Evolutionary conservation across 2,329 filamentous ascomycete genomes (phyloP), one percentile per base, ranked within the genome.

Genomic region (Trichoderma sp.): DNA sequence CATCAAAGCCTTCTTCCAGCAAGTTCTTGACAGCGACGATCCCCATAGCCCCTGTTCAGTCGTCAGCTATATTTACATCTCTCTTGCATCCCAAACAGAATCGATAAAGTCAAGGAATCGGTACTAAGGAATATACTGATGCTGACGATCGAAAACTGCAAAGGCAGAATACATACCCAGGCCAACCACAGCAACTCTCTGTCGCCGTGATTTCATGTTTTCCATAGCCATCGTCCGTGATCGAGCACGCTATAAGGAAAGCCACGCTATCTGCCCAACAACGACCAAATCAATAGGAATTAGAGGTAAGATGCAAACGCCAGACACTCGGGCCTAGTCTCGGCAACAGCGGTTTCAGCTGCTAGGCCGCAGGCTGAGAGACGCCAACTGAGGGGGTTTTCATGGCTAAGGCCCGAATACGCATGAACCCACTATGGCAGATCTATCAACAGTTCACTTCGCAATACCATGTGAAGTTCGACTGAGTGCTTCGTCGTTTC

Each of bases 1-100:
- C 85, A 11, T 86, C 78, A 69, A 87, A 88, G 9, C 85, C 85
- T 78, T 86, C 85, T 74, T 88, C 85, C 2, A 83, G 78, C 21
- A 87, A 77, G 50, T 84, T 84, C 79, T 88, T 88, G 68, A 86
- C 79, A 6, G 84, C 80, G 8, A 84, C 83, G 24, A 85, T 81
- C 59, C 85, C 85, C 65, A 83, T 80, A 18, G 82, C 82, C 16
- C 84, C 83, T 83, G 64, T 18, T 74, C 29, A 16, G 38, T 56
- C 24, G 65, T 76, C 56, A 78, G 74, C 21, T 2, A 2, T n/a
- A 14, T 3, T 29, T 4, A 4, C 16, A 11, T 62, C 9, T 38
- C 6, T 38, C 11, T 11, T 33, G 8, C 24, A 24, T 68, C 1
- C 6, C 9, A 7, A 29, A 24, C 1, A 12, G 9, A 12, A 18